Evolutionary conservation across 495 filamentous ascomycete genomes (phyloP).

Genomic region (Darksidea phi): DNA sequence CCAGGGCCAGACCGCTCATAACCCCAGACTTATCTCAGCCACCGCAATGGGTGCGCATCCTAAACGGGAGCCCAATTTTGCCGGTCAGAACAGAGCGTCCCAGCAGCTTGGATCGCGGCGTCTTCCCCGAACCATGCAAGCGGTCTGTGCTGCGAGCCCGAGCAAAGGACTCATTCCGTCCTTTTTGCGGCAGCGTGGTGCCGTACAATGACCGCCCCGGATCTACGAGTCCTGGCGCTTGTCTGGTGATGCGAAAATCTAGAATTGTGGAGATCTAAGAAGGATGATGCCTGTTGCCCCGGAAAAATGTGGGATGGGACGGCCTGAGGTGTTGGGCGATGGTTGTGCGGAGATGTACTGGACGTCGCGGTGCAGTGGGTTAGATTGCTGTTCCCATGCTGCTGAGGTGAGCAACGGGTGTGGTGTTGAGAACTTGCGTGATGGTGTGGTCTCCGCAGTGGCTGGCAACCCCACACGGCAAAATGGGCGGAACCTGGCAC

Average conservation of each 20-base stretch:
- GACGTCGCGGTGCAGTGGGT: slow-evolving; percentile 12
- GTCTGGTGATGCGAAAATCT: too few relatives aligned
- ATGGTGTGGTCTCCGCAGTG: slow-evolving; percentile 13
- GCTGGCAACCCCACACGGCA: slow-evolving; percentile 30
- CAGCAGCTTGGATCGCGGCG: slow-evolving; percentile 17
- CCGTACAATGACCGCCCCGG: background rate
- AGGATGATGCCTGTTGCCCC: slow-evolving; percentile 13
- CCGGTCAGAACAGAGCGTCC: slow-evolving; percentile 22
- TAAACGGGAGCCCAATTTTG: slow-evolving; percentile 24
- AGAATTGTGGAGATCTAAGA: background rate
- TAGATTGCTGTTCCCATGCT: slow-evolving; percentile 16
- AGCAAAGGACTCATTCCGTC: background rate
- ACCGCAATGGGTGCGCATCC: background rate
- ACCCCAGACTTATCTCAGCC: background rate
- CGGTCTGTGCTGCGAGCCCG: slow-evolving; percentile 14
- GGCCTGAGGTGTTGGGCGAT: background rate
- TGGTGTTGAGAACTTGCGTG: slow-evolving; percentile 11
- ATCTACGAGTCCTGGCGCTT: too few relatives aligned
- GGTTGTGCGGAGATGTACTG: slow-evolving; percentile 12
- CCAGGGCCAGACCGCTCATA: background rate
- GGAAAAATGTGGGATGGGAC: slow-evolving; percentile 23
- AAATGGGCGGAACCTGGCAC: slow-evolving; percentile 29
- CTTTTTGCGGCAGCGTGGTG: background rate
- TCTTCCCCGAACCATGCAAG: slow-evolving; percentile 20
- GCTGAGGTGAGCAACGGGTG: slow-evolving; percentile 16